Conservation (phyloP, 306 rosid genomes). For the Glycine tomentella region DNA sequence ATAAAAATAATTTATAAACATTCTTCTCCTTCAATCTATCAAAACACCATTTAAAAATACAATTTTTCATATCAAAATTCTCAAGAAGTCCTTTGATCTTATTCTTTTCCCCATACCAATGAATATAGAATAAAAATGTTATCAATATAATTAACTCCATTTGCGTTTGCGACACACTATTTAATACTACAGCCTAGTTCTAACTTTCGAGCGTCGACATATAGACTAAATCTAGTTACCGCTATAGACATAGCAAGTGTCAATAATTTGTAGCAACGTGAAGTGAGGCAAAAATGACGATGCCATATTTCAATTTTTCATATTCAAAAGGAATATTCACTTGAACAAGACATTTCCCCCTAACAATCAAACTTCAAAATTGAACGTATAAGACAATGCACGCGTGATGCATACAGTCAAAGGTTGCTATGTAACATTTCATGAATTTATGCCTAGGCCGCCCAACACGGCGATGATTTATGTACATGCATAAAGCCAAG, state of each 20-base stretch:
- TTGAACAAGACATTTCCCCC: not conserved
- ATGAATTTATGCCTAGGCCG: constrained; percentile 6
- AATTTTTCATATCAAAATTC: too few relatives aligned
- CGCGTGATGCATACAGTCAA: not conserved
- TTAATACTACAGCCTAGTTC: not conserved
- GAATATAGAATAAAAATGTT: not conserved
- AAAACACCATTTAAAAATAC: too few relatives aligned
- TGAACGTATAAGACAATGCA: not conserved
- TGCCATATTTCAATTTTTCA: not conserved
- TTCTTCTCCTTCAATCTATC: too few relatives aligned
- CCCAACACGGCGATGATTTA: constrained; percentile 12
- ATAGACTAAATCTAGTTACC: not conserved
- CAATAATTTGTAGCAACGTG: not conserved
- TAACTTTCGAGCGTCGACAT: not conserved
- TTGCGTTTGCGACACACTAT: not conserved
- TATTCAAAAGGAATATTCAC: not conserved
- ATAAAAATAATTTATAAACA: too few relatives aligned
- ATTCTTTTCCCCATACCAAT: not conserved
- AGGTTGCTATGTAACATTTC: not conserved
- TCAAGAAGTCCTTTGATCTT: too few relatives aligned
- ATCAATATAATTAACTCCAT: not conserved
- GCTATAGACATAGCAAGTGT: not conserved
- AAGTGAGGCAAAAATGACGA: not conserved
- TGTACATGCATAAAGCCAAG: constrained; percentile 38
- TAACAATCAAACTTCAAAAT: not conserved